A percentile compares a stretch with the other conserved stretches of the same genome.
Evolutionary conservation across 768 basidiomycete genomes (phyloP).

Genomic region (Coprinopsis sp.): DNA sequence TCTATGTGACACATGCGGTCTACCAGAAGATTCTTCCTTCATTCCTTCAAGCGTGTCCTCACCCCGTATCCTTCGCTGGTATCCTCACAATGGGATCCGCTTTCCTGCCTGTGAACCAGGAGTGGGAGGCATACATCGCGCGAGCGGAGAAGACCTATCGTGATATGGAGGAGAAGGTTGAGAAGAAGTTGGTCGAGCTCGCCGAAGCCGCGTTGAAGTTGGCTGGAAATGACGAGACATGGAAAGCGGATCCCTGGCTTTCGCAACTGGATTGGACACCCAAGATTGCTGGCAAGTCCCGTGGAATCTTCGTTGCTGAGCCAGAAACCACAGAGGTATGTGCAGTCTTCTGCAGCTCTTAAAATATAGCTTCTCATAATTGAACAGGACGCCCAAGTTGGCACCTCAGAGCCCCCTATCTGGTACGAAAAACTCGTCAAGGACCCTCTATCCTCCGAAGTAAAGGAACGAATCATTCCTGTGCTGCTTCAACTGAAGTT

Average conservation of each 20-base stretch:
- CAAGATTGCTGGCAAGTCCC: slow-evolving; percentile 67
- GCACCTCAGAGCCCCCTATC: slow-evolving; percentile 30
- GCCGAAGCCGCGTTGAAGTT: slow-evolving; percentile 64
- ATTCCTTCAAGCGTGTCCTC: slow-evolving; percentile 81
- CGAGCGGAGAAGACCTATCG: slow-evolving; percentile 73
- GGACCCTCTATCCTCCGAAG: slow-evolving; percentile 36
- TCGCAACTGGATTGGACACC: slow-evolving; percentile 94
- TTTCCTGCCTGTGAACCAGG: slow-evolving; percentile 85
- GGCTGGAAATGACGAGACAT: slow-evolving; percentile 43
- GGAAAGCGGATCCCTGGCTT: slow-evolving; percentile 78
- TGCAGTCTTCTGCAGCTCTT: background rate
- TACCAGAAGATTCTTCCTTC: slow-evolving; percentile 72
- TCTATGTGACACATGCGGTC: slow-evolving; percentile 78
- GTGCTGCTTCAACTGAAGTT: slow-evolving; percentile 61
- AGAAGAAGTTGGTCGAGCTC: slow-evolving; percentile 69
- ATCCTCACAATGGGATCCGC: slow-evolving; percentile 88
- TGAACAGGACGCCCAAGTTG: background rate
- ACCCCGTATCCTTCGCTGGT: slow-evolving; percentile 90
- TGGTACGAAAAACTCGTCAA: slow-evolving; percentile 55
- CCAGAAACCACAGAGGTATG: slow-evolving; percentile 11
- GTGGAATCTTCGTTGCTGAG: slow-evolving; percentile 43
- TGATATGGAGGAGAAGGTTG: slow-evolving; percentile 70
- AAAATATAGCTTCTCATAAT: background rate
- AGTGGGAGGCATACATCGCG: slow-evolving; percentile 81
- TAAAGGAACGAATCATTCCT: slow-evolving; percentile 56